Base-by-base conservation (phyloP, 129 eudicot genomes). In the Smallanthus sonchifolius region DNA sequence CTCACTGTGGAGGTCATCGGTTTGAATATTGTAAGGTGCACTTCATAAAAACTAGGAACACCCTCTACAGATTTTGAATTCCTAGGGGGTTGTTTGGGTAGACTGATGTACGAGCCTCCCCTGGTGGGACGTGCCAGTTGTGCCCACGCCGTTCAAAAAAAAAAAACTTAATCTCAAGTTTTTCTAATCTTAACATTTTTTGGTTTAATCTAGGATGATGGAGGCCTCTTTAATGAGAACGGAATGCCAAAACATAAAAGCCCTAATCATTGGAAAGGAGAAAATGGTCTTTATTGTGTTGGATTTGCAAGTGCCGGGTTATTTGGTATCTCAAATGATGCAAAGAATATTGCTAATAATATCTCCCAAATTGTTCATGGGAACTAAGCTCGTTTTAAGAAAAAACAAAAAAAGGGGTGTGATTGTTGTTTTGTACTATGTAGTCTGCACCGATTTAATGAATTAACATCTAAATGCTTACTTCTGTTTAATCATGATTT, bases 261-360 rank as follows among this genome's bases (percentile, higher is more conserved):
- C 2, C 84, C 89, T 6, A 77, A 82, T 64, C 87, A 84, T 20
- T 84, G 91, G 91, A 89, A 86, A 69, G 96, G 96, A 15, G 72
- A 80, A 28, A 60, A 82, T 45, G 87, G 89, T 7, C 37, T 86
- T 32, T 89, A 89, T 71, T 89, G 89, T 68, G 87, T 79, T 45
- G 92, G 92, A 62, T 85, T 87, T 57, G 73, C 84, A 3, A 72
- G 84, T 30, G 69, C 74, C 0, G 92, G 92, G 20, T 54, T 87
- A 42, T 32, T 44, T 44, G 92, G 92, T 3, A 75, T 82, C 9
- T 80, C 89, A 6, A 80, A 70, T 13, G 89, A 87, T 75, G 92
- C 92, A 7, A 69, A 73, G 28, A 74, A 59, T 30, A 77, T 87
- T 65, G 84, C 86, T 17, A 47, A 65, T 37, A 85, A 84, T 69